These are phyloP conservation scores for Pluteus cervinus DNA, from an alignment of 768 basidiomycete species.

Conservation along the genomic window DNA sequence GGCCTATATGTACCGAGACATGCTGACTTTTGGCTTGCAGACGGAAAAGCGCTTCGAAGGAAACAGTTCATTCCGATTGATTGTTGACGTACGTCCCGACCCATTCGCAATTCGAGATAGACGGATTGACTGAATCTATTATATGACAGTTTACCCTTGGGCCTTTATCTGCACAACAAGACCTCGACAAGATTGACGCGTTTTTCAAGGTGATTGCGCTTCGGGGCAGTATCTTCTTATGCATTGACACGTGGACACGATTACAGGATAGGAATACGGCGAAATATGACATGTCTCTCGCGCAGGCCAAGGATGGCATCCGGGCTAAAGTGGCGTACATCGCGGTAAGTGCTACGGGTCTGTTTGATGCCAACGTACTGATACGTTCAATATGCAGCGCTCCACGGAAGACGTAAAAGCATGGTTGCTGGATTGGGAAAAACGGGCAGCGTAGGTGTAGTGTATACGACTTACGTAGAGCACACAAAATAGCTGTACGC, in stretches of 20 bases:
- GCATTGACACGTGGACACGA: slow-evolving; percentile 14
- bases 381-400: slow-evolving; percentile 32
- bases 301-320: slow-evolving; percentile 67
- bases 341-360: slow-evolving; percentile 39
- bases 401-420: slow-evolving; percentile 48
- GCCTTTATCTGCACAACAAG: slow-evolving; percentile 59
- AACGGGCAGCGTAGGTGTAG: slow-evolving; percentile 15
- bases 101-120: too few species aligned
- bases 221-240: too few species aligned
- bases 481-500: too few species aligned
- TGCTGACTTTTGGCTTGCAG: slow-evolving; percentile 23
- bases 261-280: slow-evolving; percentile 59
- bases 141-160: slow-evolving; percentile 27
- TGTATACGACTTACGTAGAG: too few species aligned
- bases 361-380: neutral
- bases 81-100: slow-evolving; percentile 42
- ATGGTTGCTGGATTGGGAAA: slow-evolving; percentile 46
- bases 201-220: slow-evolving; percentile 69
- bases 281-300: slow-evolving; percentile 58
- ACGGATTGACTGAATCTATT: too few species aligned
- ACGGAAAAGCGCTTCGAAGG: slow-evolving; percentile 65
- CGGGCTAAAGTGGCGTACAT: slow-evolving; percentile 55
- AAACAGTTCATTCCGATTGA: slow-evolving; percentile 50
- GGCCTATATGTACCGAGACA: neutral
- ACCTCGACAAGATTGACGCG: slow-evolving; percentile 51